A percentile compares a stretch with the other conserved stretches of the same genome.
Evolutionary conservation across 2,329 filamentous ascomycete genomes (phyloP).

Genomic region (Tolypocladium cylindrosporum): DNA sequence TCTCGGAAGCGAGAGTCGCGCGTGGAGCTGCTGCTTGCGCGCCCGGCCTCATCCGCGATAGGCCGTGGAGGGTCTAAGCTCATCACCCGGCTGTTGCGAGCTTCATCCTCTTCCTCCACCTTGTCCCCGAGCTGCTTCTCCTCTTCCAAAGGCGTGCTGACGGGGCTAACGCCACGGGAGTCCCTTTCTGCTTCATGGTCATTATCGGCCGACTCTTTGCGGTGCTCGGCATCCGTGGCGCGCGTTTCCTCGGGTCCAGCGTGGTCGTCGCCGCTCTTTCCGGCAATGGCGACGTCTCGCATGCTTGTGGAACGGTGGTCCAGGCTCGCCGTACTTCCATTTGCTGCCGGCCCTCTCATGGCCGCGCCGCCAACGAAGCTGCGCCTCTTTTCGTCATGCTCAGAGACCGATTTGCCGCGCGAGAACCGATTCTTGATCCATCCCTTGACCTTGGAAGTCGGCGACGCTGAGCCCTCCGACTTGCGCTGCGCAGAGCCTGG

Average conservation of each 20-base stretch:
- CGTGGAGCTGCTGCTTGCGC: conserved; percentile 39
- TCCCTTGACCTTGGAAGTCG: conserved; percentile 34
- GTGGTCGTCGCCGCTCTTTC: conserved; percentile 15
- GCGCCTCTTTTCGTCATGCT: conserved; percentile 23
- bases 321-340: conserved; percentile 34
- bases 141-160: conserved; percentile 30
- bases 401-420: conserved; percentile 28
- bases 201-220: conserved; percentile 10
- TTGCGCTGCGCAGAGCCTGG: conserved; percentile 5
- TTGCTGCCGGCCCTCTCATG: conserved; percentile 30
- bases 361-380: conserved; percentile 42
- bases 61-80: conserved; percentile 27
- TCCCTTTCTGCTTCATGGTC: conserved; percentile 12
- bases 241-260: neutral
- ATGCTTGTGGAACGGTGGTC: conserved; percentile 32
- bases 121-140: conserved; percentile 24
- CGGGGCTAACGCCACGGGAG: conserved; percentile 25
- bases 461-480: conserved; percentile 14
- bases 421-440: conserved; percentile 48
- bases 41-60: conserved; percentile 20
- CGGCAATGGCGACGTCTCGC: conserved; percentile 36
- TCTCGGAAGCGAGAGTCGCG: conserved; percentile 51
- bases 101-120: conserved; percentile 6
- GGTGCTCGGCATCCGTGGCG: neutral
- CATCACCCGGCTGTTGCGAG: conserved; percentile 1